Conservation (phyloP, 1,284 basidiomycete genomes). For the Trametes versicolor region DNA sequence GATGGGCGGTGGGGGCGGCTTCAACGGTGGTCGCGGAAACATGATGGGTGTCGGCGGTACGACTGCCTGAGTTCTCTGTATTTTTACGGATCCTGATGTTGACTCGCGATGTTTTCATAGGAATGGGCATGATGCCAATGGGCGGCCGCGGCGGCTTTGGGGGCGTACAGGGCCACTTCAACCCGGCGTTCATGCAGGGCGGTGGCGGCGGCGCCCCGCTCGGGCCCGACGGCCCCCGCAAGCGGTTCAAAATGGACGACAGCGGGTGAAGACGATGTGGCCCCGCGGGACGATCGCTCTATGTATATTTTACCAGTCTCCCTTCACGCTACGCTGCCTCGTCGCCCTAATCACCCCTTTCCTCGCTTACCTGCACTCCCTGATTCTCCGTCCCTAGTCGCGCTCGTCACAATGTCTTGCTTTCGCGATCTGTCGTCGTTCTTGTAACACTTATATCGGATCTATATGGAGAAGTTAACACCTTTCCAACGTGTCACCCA, state of each 20-base stretch:
- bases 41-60: conserved; percentile 74
- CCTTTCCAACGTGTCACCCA: neutral
- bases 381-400: conserved; percentile 23
- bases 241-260: conserved; percentile 61
- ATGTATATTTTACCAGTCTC: conserved; percentile 20
- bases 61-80: conserved; percentile 59
- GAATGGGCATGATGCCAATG: conserved; percentile 61
- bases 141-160: conserved; percentile 59
- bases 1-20: conserved; percentile 56
- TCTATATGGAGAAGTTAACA: conserved; percentile 2
- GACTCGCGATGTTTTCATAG: conserved; percentile 36
- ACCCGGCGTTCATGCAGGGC: conserved; percentile 72
- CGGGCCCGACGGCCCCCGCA: conserved; percentile 62
- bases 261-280: conserved; percentile 42
- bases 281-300: conserved; percentile 10
- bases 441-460: conserved; percentile 31
- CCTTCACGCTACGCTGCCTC: conserved; percentile 12
- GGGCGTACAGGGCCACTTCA: conserved; percentile 69
- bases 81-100: conserved; percentile 33
- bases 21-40: conserved; percentile 42
- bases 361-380: conserved; percentile 14
- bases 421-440: conserved; percentile 36
- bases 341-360: conserved; percentile 14
- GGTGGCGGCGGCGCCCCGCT: conserved; percentile 52
- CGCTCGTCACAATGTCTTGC: conserved; percentile 34